Evolutionary conservation across 2,329 filamentous ascomycete species (phyloP).

Genomic region (Colletotrichum sp.): DNA sequence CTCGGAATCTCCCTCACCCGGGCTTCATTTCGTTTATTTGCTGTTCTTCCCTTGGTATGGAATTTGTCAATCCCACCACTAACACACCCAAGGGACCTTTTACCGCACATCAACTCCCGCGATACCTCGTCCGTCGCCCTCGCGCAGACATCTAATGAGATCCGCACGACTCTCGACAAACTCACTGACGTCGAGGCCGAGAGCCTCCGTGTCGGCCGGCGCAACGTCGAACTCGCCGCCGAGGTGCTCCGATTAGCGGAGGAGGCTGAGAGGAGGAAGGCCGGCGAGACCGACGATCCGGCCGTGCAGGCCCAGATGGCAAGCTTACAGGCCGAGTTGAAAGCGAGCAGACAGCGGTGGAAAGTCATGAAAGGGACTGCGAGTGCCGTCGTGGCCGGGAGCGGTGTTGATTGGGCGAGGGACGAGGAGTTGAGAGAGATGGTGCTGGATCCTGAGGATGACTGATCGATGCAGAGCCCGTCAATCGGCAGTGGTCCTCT

Average conservation of each 20-base stretch:
- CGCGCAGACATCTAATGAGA: conserved; percentile 61
- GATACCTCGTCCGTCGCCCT: conserved; percentile 71
- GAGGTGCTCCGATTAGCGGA: conserved; percentile 68
- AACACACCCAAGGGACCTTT: conserved; percentile 61
- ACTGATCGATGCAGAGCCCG: not conserved
- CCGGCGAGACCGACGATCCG: conserved; percentile 58
- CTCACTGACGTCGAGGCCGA: conserved; percentile 64
- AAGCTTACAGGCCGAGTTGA: conserved; percentile 63
- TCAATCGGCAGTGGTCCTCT: not conserved
- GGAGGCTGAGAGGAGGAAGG: conserved; percentile 57
- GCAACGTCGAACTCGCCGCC: conserved; percentile 68
- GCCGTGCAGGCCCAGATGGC: conserved; percentile 61
- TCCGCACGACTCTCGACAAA: conserved; percentile 55
- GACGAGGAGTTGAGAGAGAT: conserved; percentile 71
- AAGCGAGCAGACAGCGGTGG: conserved; percentile 69
- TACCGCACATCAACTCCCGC: conserved; percentile 69
- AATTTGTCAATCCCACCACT: not conserved
- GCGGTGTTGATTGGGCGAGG: conserved; percentile 81
- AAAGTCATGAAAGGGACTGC: conserved; percentile 78
- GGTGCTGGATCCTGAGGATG: conserved; percentile 70
- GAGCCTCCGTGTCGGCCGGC: conserved; percentile 57
- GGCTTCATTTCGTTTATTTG: not conserved
- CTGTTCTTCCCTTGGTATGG: not conserved
- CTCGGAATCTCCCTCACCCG: not conserved
- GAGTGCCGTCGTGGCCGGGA: conserved; percentile 80